phyloP scores from a whole-genome alignment of 352 stramenopile genomes.

The Thalassiosira ordinaria region DNA sequence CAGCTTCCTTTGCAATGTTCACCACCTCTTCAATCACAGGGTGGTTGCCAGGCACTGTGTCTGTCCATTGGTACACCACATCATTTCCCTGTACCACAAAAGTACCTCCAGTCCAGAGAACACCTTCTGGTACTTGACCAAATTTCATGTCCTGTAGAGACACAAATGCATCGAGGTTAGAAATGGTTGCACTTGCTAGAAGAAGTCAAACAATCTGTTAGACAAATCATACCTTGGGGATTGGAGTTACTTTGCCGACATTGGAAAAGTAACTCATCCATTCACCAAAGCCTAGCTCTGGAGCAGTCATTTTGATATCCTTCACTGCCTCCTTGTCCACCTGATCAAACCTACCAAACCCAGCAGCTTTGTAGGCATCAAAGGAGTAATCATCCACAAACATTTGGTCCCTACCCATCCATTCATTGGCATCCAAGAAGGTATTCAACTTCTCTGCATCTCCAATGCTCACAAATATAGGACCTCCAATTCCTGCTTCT shows the following conservation, averaged over 20 bases:
- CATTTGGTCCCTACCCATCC: constrained; percentile 64
- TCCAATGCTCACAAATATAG: constrained; percentile 84
- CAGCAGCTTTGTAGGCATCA: constrained; percentile 73
- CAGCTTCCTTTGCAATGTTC: constrained; percentile 56
- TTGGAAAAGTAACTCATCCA: constrained; percentile 77
- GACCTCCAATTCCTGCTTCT: constrained; percentile 47
- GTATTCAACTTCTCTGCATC: constrained; percentile 75
- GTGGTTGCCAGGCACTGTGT: constrained; percentile 82
- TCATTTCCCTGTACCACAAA: constrained; percentile 82
- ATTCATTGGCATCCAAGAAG: constrained; percentile 82
- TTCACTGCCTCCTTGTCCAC: constrained; percentile 63
- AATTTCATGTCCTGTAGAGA: constrained; percentile 71
- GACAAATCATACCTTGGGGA: constrained; percentile 53
- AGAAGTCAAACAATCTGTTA: too few species aligned
- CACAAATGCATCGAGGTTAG: too few species aligned
- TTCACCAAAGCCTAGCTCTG: constrained; percentile 57
- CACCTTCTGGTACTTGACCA: constrained; percentile 80
- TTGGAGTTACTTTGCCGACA: constrained; percentile 73
- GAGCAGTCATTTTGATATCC: constrained; percentile 72
- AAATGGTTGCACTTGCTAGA: too few species aligned
- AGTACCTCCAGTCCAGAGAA: constrained; percentile 81
- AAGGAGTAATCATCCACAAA: constrained; percentile 84
- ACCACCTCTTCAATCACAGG: constrained; percentile 77
- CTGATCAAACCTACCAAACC: constrained; percentile 74
- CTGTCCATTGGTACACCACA: constrained; percentile 80